These are phyloP conservation scores for Fusarium sp. DNA, from an alignment of 2,329 filamentous ascomycete genomes.

Conservation along the genomic window DNA sequence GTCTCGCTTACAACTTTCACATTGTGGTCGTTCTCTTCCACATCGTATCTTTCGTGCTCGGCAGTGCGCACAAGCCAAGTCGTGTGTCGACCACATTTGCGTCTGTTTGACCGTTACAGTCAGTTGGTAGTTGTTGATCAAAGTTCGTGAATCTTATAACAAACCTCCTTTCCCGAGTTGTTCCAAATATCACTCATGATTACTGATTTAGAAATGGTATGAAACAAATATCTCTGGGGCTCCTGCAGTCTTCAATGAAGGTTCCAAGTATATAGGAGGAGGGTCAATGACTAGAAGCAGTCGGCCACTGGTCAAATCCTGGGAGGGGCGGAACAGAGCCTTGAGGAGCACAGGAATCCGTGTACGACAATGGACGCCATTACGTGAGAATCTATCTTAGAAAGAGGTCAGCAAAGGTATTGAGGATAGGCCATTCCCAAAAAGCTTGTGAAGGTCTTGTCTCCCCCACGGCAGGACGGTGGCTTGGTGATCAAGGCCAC, in stretches of 20 bases:
- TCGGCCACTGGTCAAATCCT: conserved; percentile 2
- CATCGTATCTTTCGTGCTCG: conserved; percentile 49
- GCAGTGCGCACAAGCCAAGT: conserved; percentile 49
- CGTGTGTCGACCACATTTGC: conserved; percentile 50
- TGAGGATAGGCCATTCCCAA: background rate
- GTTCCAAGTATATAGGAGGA: conserved; percentile 15
- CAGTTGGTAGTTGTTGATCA: conserved; percentile 15
- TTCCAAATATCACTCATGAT: conserved; percentile 44
- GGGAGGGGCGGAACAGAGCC: conserved; percentile 20
- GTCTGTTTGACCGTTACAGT: conserved; percentile 34
- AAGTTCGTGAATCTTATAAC: conserved; percentile 7
- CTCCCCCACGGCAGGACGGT: conserved; percentile 26
- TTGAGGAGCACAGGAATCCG: conserved; percentile 30
- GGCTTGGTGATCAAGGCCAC: conserved; percentile 36
- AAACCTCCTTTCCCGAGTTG: conserved; percentile 46
- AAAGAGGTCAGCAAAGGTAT: conserved; percentile 14
- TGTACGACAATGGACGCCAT: conserved; percentile 27
- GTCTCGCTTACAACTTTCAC: conserved; percentile 49
- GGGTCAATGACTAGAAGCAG: background rate
- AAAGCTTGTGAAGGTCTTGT: conserved; percentile 14
- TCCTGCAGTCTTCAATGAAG: conserved; percentile 2
- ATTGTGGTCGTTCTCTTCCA: conserved; percentile 48
- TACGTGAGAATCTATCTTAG: conserved; percentile 41
- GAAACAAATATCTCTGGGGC: background rate
- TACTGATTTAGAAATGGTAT: background rate